Evolutionary conservation across 768 basidiomycete species (phyloP).

Genomic region (Melanogaster broomeanus): DNA sequence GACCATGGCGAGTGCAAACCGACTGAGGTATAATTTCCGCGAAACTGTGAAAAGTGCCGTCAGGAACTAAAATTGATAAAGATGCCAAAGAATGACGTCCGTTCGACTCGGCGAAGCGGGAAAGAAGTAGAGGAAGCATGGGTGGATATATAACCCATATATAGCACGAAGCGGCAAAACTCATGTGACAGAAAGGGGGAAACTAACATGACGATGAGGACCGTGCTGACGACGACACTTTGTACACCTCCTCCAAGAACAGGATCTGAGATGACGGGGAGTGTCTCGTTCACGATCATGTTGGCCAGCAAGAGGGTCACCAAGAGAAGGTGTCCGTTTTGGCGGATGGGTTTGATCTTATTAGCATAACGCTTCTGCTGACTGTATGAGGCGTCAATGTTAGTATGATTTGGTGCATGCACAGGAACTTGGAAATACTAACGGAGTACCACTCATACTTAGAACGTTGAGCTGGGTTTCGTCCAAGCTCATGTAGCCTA

Average conservation of each 20-base stretch:
- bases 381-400: slow-evolving; percentile 38
- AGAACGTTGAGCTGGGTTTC: slow-evolving; percentile 90
- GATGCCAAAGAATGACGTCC: background rate
- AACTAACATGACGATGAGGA: slow-evolving; percentile 85
- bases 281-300: slow-evolving; percentile 90
- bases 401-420: background rate
- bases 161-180: background rate
- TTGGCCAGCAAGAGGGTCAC: slow-evolving; percentile 84
- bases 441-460: slow-evolving; percentile 83
- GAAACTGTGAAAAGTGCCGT: slow-evolving; percentile 51
- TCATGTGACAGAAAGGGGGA: background rate
- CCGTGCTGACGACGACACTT: slow-evolving; percentile 80
- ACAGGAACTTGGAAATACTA: slow-evolving; percentile 29
- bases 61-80: background rate
- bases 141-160: background rate
- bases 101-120: background rate
- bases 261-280: slow-evolving; percentile 81
- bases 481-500: slow-evolving; percentile 93
- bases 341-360: slow-evolving; percentile 84
- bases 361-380: slow-evolving; percentile 79
- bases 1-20: slow-evolving; percentile 87
- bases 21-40: slow-evolving; percentile 92
- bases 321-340: slow-evolving; percentile 80
- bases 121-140: background rate
- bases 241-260: slow-evolving; percentile 78